Evolutionary conservation across 768 basidiomycete genomes (phyloP).

Genomic region (Lactarius tabidus): DNA sequence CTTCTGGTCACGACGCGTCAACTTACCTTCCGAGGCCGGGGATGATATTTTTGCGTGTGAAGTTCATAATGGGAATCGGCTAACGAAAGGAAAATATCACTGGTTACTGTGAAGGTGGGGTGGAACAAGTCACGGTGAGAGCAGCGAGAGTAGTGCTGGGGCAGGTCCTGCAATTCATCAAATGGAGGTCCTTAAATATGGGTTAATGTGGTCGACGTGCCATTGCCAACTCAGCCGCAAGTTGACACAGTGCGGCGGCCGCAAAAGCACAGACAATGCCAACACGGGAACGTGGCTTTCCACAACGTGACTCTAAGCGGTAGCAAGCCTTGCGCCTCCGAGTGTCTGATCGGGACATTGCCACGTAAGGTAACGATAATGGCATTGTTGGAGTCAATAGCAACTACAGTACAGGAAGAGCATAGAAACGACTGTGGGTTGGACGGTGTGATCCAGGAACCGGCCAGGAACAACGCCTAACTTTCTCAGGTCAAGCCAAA

Average conservation of each 20-base stretch:
- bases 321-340: neutral
- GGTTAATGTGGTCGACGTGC: neutral
- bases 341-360: neutral
- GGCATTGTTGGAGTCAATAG: neutral
- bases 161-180: neutral
- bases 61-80: neutral
- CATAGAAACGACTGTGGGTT: neutral
- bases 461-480: neutral
- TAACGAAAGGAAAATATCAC: neutral
- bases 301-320: neutral
- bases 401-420: neutral
- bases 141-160: neutral
- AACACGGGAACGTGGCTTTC: neutral
- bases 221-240: neutral
- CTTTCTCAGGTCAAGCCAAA: neutral
- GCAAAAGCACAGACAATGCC: neutral
- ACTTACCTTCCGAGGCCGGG: constrained; percentile 4
- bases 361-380: neutral
- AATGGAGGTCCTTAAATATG: constrained; percentile 1
- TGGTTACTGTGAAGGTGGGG: neutral
- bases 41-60: neutral
- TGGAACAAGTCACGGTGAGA: neutral
- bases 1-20: neutral
- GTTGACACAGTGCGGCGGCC: constrained; percentile 7
- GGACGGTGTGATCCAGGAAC: neutral